Conservation (phyloP, 2,329 filamentous ascomycete species). For the Penicillium brevicompactum region DNA sequence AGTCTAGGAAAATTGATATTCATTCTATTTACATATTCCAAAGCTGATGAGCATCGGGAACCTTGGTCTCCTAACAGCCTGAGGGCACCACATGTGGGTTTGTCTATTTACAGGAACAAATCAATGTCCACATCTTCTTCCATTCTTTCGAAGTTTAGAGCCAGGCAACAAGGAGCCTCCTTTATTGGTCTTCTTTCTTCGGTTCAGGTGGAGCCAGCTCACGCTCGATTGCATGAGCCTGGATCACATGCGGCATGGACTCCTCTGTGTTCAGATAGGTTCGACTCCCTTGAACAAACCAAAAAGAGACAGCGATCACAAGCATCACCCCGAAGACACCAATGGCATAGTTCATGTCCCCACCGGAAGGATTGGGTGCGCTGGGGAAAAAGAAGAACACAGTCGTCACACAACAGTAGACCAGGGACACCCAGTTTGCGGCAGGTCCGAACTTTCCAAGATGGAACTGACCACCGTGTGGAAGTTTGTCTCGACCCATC, state of each 20-base stretch:
- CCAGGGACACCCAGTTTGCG: constrained; percentile 51
- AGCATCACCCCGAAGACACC: constrained; percentile 59
- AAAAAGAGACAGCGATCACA: constrained; percentile 52
- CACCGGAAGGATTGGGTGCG: constrained; percentile 44
- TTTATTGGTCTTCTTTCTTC: constrained; percentile 1
- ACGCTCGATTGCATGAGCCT: constrained; percentile 14
- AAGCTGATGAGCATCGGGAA: too few relatives aligned
- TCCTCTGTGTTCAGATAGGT: constrained; percentile 35
- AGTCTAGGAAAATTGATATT: neutral
- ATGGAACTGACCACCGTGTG: constrained; percentile 44
- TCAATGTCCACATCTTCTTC: too few relatives aligned
- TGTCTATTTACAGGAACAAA: too few relatives aligned
- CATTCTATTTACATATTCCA: neutral
- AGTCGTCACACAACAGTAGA: constrained; percentile 55
- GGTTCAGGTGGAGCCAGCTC: constrained; percentile 3
- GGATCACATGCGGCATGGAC: constrained; percentile 16
- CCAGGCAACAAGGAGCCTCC: neutral
- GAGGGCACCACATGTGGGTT: too few relatives aligned
- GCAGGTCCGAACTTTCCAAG: constrained; percentile 48
- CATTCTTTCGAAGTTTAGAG: too few relatives aligned
- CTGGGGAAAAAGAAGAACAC: constrained; percentile 60
- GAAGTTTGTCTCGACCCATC: constrained; percentile 56
- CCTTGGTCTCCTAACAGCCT: too few relatives aligned
- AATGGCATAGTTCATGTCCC: constrained; percentile 62
- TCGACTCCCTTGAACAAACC: constrained; percentile 50